A percentile compares a stretch with the other conserved stretches of the same genome.
These are phyloP conservation scores for Cladosporium phlei DNA, from an alignment of 2,329 filamentous ascomycete species.

Conservation along the genomic window DNA sequence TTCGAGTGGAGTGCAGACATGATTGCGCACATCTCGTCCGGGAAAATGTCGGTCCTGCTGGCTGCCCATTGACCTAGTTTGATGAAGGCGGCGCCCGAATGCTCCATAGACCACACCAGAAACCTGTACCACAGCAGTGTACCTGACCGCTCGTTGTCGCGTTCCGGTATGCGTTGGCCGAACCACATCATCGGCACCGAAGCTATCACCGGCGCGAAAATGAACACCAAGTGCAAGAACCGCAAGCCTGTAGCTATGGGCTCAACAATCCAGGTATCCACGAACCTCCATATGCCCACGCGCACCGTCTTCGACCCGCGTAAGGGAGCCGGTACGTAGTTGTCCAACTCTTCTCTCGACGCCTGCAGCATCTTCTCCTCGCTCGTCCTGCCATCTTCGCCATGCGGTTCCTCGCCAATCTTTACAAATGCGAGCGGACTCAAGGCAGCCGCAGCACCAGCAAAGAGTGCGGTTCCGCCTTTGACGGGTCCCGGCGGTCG, in stretches of 20 bases:
- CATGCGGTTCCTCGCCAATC: slow-evolving; percentile 46
- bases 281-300: slow-evolving; percentile 58
- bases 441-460: slow-evolving; percentile 41
- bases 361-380: slow-evolving; percentile 83
- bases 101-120: slow-evolving; percentile 83
- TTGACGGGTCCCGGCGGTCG: slow-evolving; percentile 32
- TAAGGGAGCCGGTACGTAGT: slow-evolving; percentile 60
- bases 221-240: slow-evolving; percentile 79
- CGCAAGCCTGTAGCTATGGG: slow-evolving; percentile 79
- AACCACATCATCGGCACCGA: slow-evolving; percentile 78
- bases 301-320: slow-evolving; percentile 55
- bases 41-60: slow-evolving; percentile 93
- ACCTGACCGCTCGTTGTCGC: slow-evolving; percentile 70
- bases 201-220: slow-evolving; percentile 86
- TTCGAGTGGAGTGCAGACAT: slow-evolving; percentile 96
- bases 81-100: slow-evolving; percentile 91
- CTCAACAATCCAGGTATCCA: slow-evolving; percentile 72
- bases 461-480: slow-evolving; percentile 32
- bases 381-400: slow-evolving; percentile 57
- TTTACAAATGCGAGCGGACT: slow-evolving; percentile 57
- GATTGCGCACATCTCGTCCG: slow-evolving; percentile 80
- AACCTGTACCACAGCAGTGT: slow-evolving; percentile 94
- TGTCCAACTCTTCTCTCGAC: slow-evolving; percentile 71
- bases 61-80: slow-evolving; percentile 99
- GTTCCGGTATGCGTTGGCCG: slow-evolving; percentile 58